Evolutionary conservation across 1,284 basidiomycete species (phyloP).

Genomic region (Ustilago bromivora): DNA sequence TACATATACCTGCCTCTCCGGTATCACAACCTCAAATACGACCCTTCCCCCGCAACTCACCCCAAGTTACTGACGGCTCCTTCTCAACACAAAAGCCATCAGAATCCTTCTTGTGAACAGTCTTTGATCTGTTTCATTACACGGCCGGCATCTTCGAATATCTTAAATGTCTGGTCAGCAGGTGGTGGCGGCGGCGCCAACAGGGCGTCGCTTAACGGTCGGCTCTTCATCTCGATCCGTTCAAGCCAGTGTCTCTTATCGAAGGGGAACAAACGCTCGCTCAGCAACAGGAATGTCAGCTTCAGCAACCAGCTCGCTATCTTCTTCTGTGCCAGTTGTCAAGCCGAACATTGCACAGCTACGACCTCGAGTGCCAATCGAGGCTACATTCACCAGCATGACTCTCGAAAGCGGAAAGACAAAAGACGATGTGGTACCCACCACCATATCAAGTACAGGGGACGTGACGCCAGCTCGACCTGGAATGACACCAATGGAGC

Average conservation of each 20-base stretch:
- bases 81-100: background rate
- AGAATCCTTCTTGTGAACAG: background rate
- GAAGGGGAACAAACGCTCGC: background rate
- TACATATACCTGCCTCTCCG: background rate
- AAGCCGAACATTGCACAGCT: conserved; percentile 21
- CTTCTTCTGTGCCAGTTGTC: conserved; percentile 9
- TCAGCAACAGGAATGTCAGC: conserved; percentile 3
- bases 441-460: background rate
- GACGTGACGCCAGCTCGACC: conserved; percentile 27
- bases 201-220: background rate
- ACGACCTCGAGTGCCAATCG: conserved; percentile 25
- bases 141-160: background rate
- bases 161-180: conserved; percentile 11
- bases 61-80: background rate
- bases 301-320: background rate
- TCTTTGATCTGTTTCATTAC: background rate
- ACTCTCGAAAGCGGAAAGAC: conserved; percentile 5
- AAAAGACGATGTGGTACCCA: background rate
- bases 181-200: background rate
- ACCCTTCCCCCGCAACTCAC: background rate
- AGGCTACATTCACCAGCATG: conserved; percentile 14
- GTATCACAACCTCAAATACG: background rate
- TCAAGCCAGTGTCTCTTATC: background rate
- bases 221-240: conserved; percentile 13
- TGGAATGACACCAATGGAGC: conserved; percentile 81